These are phyloP conservation scores for Drechslerella coelobrocha DNA, from an alignment of 2,329 filamentous ascomycete genomes.

Conservation along the genomic window DNA sequence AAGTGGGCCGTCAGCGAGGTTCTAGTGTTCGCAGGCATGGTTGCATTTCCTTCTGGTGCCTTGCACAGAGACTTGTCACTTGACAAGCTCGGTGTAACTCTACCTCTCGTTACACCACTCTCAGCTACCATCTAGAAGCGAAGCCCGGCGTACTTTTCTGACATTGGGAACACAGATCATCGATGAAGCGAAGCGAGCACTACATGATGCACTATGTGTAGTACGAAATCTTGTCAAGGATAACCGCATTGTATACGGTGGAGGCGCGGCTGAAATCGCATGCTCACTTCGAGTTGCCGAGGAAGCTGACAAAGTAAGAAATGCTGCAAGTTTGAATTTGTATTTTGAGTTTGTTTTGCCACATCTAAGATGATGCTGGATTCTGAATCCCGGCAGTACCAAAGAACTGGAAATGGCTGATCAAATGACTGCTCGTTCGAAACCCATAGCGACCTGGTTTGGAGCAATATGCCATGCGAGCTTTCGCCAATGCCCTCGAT, in stretches of 20 bases:
- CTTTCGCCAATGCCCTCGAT: slow-evolving; percentile 93
- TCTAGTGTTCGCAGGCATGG: slow-evolving; percentile 17
- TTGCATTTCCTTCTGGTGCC: slow-evolving; percentile 10
- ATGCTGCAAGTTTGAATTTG: slow-evolving; percentile 20
- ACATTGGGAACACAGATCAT: slow-evolving; percentile 72
- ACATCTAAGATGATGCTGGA: slow-evolving; percentile 22
- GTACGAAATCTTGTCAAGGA: slow-evolving; percentile 95
- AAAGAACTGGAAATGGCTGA: slow-evolving; percentile 48
- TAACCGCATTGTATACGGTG: slow-evolving; percentile 96
- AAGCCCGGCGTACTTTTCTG: slow-evolving; percentile 25
- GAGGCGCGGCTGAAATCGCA: slow-evolving; percentile 94
- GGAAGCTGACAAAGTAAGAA: slow-evolving; percentile 76
- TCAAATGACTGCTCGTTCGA: slow-evolving; percentile 40
- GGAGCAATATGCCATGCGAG: slow-evolving; percentile 98
- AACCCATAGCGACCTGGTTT: slow-evolving; percentile 78
- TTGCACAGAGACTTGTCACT: slow-evolving; percentile 44
- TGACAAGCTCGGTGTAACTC: slow-evolving; percentile 43
- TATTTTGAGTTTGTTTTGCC: slow-evolving; percentile 22
- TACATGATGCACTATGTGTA: slow-evolving; percentile 96
- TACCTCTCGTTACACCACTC: slow-evolving; percentile 29
- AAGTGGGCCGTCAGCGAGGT: not conserved
- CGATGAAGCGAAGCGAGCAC: slow-evolving; percentile 95
- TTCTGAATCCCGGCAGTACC: slow-evolving; percentile 37
- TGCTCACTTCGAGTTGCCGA: slow-evolving; percentile 97
- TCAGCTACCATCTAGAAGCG: slow-evolving; percentile 28